phyloP scores from a whole-genome alignment of 371 early-diverging fungal species.

The Apophysomyces trapeziformis region DNA sequence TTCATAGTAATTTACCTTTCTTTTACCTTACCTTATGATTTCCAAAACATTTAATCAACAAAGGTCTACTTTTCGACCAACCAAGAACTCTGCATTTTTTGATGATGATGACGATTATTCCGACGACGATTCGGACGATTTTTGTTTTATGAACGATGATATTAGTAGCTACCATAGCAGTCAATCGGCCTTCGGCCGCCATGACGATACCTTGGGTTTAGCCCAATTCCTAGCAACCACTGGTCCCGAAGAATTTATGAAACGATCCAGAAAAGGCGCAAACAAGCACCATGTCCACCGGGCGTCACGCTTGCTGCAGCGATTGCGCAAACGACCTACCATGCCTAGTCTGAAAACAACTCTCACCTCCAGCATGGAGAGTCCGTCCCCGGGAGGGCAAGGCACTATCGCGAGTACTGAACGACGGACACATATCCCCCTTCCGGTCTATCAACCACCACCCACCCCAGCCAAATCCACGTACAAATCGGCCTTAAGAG shows the following conservation, averaged over 20 bases:
- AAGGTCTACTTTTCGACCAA: slow-evolving; percentile 17
- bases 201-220: slow-evolving; percentile 31
- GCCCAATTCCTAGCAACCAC: slow-evolving; percentile 46
- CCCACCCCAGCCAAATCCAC: neutral
- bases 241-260: slow-evolving; percentile 41
- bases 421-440: slow-evolving; percentile 24
- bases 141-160: slow-evolving; percentile 16
- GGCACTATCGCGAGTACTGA: slow-evolving; percentile 7
- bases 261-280: slow-evolving; percentile 12
- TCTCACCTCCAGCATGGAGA: neutral
- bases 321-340: slow-evolving; percentile 34
- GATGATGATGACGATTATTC: slow-evolving; percentile 25
- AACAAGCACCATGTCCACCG: slow-evolving; percentile 27
- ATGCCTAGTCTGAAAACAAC: neutral
- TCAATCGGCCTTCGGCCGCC: neutral
- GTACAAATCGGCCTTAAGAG: slow-evolving; percentile 23
- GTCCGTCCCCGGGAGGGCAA: neutral
- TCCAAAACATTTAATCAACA: slow-evolving; percentile 16
- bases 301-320: slow-evolving; percentile 36
- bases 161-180: slow-evolving; percentile 14
- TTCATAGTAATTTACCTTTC: neutral
- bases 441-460: slow-evolving; percentile 26
- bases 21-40: slow-evolving; percentile 2
- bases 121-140: slow-evolving; percentile 17
- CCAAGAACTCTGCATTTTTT: slow-evolving; percentile 25